Evolutionary conservation across 2,329 filamentous ascomycete species (phyloP), one percentile per base, ranked within the genome.

Genomic region (Pochonia chlamydosporia): DNA sequence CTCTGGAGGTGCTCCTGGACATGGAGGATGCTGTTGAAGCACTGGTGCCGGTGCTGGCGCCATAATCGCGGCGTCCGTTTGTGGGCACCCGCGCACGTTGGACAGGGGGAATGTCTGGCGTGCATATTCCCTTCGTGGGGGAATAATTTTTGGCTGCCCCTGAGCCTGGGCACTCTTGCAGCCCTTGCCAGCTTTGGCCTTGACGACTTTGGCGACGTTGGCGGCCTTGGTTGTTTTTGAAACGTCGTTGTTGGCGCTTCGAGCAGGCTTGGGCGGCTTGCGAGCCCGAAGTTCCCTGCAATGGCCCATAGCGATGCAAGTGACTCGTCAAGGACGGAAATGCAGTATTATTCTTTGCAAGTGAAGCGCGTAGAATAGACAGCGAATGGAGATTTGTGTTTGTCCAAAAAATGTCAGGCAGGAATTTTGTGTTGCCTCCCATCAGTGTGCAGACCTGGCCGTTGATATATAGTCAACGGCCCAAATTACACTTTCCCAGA

Each of bases 91-190:
- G 14, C 49, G 50, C 26, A 49, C 30, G 41, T 54, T 55, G 42
- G 54, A 57, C 16, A 45, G 35, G 25, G 53, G 49, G 42, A 53
- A 47, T 16, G 30, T 18, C 16, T 52, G 48, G 30, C 33, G 47
- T 16, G 42, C 43, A 24, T 24, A 36, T 46, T 39, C 39, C 44
- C 30, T 39, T 21, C 18, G 39, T 14, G 18, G 47, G 39, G 35
- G 43, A 49, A 24, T 20, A 14, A 28, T 39, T 11, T 13, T n/a
- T 31, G 28, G 20, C 18, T 14, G 35, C 28, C 25, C 11, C 46
- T 13, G 35, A 24, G 40, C 18, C 16, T 39, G 18, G 31, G 30
- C 35, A 7, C 35, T 21, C 16, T 39, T 39, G 35, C 18, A 39
- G 35, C 35, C 35, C 35, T 39, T 39, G 35, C 35, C 35, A 9